These are phyloP conservation scores for Eucalyptus caleyi DNA, from an alignment of 345 rosid genomes.

Conservation along the genomic window DNA sequence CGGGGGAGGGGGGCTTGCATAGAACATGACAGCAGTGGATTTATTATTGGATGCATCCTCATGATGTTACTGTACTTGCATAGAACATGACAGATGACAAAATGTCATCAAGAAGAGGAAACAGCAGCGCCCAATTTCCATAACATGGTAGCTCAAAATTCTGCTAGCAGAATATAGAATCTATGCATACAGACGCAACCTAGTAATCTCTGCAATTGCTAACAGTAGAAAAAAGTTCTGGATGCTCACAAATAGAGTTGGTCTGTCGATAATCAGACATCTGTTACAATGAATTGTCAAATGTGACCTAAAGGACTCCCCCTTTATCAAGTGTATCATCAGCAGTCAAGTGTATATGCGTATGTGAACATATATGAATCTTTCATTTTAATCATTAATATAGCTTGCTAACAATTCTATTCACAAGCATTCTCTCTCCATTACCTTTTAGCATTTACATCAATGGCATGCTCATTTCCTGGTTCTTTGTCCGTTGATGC, in stretches of 20 bases:
- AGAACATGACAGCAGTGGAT: neutral
- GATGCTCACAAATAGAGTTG: neutral
- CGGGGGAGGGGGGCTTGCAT: neutral
- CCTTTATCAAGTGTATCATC: neutral
- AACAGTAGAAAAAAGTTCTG: neutral
- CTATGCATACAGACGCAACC: neutral
- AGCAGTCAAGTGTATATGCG: neutral
- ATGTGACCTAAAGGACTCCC: neutral
- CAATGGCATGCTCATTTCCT: conserved; percentile 6
- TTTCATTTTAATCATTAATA: neutral
- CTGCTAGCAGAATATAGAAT: neutral
- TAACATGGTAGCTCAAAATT: neutral
- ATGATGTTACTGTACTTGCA: neutral
- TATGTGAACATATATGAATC: neutral
- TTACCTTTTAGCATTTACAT: conserved; percentile 46
- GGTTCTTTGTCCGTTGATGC: conserved; percentile 19
- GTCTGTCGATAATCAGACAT: neutral
- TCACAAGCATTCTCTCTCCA: neutral
- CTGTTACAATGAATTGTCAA: neutral
- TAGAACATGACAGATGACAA: neutral
- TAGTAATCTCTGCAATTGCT: neutral
- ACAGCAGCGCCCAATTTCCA: neutral
- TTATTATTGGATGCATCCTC: neutral
- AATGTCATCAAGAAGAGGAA: neutral
- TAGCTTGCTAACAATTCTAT: neutral